These are phyloP conservation scores for Candida tetrigidarum DNA, from an alignment of 1,139 yeast species.

Conservation along the genomic window DNA sequence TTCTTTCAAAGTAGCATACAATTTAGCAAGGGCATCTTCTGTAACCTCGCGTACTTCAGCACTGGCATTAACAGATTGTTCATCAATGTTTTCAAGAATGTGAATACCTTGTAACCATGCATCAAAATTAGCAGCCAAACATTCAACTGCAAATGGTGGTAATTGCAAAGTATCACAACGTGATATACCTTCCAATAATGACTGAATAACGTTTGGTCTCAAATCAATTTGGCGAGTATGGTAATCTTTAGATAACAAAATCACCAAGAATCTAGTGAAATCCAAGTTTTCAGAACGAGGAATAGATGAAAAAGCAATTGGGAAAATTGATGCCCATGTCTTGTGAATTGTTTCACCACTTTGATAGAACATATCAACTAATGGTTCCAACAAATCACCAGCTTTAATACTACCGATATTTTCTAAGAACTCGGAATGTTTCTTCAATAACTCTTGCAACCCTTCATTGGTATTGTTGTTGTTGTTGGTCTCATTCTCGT, in stretches of 20 bases:
- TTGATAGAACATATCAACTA: conserved; percentile 82
- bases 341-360: conserved; percentile 78
- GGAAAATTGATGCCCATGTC: conserved; percentile 89
- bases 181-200: conserved; percentile 81
- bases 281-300: conserved; percentile 83
- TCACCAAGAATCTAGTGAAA: conserved; percentile 77
- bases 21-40: conserved; percentile 87
- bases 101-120: conserved; percentile 93
- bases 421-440: conserved; percentile 57
- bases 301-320: conserved; percentile 73
- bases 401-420: conserved; percentile 53
- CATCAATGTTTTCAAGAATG: conserved; percentile 76
- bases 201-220: conserved; percentile 86
- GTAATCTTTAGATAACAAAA: conserved; percentile 85
- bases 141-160: conserved; percentile 96
- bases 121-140: conserved; percentile 83
- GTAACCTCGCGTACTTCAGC: conserved; percentile 82
- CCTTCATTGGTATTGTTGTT: conserved; percentile 21
- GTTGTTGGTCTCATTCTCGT: no score
- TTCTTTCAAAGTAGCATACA: conserved; percentile 88
- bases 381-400: conserved; percentile 65
- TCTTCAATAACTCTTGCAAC: conserved; percentile 42
- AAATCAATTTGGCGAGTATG: conserved; percentile 87
- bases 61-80: conserved; percentile 66
- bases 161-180: conserved; percentile 71